Evolutionary conservation across 2,329 filamentous ascomycete species (phyloP).

Genomic region (Pseudogymnoascus sp.): DNA sequence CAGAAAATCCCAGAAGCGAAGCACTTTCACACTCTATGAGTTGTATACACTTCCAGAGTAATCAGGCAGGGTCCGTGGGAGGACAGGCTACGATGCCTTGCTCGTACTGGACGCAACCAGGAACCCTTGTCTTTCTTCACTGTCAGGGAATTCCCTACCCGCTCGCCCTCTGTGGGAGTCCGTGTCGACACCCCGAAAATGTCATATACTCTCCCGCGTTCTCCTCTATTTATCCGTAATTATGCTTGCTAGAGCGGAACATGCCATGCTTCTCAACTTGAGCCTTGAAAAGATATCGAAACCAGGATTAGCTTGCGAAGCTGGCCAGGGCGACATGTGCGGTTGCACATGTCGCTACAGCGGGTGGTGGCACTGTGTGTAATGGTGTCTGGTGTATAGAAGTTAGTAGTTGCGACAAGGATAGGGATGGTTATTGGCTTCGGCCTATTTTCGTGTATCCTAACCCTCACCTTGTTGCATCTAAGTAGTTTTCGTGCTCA

Average conservation of each 20-base stretch:
- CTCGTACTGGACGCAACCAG: not conserved
- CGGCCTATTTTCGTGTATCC: not conserved
- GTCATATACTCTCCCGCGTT: not conserved
- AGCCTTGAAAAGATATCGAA: not conserved
- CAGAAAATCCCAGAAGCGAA: not conserved
- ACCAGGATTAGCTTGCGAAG: not conserved
- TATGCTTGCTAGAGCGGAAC: not conserved
- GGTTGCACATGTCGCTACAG: not conserved
- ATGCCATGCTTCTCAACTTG: not conserved
- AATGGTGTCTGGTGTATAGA: not conserved
- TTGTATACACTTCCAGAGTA: not conserved
- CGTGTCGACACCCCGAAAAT: not conserved
- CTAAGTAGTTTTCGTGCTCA: not conserved
- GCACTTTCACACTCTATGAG: not conserved
- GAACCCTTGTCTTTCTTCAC: not conserved
- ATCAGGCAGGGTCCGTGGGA: not conserved
- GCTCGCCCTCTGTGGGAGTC: not conserved
- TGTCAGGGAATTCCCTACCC: not conserved
- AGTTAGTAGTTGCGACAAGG: not conserved
- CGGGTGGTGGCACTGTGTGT: not conserved
- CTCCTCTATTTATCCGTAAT: not conserved
- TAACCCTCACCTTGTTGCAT: not conserved
- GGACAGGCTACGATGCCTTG: not conserved
- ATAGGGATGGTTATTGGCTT: not conserved
- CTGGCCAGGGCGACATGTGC: not conserved